These are phyloP conservation scores for Ulmus americana DNA, from an alignment of 331 rosid genomes.

Conservation along the genomic window DNA sequence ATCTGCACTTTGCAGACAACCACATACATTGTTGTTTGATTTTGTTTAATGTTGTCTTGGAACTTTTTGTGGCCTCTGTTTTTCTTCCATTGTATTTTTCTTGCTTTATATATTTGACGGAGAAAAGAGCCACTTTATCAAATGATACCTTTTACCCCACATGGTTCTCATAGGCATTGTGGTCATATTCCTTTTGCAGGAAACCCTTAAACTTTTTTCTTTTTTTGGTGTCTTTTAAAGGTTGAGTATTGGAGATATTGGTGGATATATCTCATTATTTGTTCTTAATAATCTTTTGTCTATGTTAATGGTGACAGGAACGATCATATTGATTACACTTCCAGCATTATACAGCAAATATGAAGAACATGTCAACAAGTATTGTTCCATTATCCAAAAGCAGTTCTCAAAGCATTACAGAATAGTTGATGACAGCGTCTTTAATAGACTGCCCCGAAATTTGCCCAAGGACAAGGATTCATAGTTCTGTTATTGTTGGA, in stretches of 20 bases:
- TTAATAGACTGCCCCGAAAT: conserved; percentile 58
- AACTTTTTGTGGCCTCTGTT: background rate
- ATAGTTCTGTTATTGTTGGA: conserved; percentile 11
- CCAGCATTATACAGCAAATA: conserved; percentile 71
- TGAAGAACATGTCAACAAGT: conserved; percentile 49
- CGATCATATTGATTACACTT: conserved; percentile 51
- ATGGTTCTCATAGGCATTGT: too few species aligned
- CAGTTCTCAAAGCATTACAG: conserved; percentile 79
- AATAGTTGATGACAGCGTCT: conserved; percentile 69
- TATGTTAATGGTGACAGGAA: conserved; percentile 49
- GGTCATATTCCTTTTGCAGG: too few species aligned
- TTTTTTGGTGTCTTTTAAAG: background rate
- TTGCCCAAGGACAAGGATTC: conserved; percentile 59
- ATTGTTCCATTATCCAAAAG: conserved; percentile 48
- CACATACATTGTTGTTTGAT: too few species aligned
- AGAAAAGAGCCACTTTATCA: too few species aligned
- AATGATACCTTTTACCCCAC: too few species aligned
- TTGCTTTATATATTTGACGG: too few species aligned
- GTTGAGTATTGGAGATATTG: conserved; percentile 9
- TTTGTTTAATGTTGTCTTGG: too few species aligned
- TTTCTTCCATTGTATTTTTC: too few species aligned
- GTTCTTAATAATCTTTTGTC: background rate
- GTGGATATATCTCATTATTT: background rate
- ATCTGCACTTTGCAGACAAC: background rate
- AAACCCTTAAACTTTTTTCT: background rate